Conservation (phyloP, 179 eudicot species). For the Camellia oleifera region DNA sequence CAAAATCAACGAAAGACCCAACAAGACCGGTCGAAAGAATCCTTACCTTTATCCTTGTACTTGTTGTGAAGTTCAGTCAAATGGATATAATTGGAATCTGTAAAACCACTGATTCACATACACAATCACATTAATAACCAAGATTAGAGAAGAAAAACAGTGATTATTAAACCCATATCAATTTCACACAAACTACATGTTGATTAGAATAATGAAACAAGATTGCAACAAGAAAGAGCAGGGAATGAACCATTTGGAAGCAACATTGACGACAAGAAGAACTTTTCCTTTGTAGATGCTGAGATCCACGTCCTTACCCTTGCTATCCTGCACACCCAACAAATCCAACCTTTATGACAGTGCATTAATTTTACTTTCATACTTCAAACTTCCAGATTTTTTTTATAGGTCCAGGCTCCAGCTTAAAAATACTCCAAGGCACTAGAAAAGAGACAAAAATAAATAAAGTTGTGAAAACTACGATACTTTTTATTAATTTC, state of each 20-base stretch:
- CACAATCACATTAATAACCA: conserved; percentile 6
- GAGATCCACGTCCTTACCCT: conserved; percentile 62
- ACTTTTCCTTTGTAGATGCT: conserved; percentile 71
- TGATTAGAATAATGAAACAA: not conserved
- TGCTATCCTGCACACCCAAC: conserved; percentile 47
- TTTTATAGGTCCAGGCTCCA: no score
- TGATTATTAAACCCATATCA: not conserved
- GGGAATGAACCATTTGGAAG: conserved; percentile 70
- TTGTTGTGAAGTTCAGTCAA: conserved; percentile 65
- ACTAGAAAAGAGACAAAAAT: no score
- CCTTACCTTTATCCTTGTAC: conserved; percentile 66
- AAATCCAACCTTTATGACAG: not conserved
- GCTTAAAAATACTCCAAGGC: no score
- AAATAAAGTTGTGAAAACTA: no score
- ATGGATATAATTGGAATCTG: conserved; percentile 71
- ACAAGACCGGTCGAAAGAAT: not conserved
- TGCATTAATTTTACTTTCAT: no score
- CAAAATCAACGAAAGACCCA: conserved; percentile 2
- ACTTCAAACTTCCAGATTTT: no score
- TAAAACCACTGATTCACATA: conserved; percentile 58
- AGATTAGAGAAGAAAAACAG: not conserved
- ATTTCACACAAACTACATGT: not conserved
- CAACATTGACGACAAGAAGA: conserved; percentile 83
- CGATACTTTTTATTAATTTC: no score
- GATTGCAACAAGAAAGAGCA: not conserved